Conservation (phyloP, 1,284 basidiomycete genomes). For the Fomitopsis schrenkii region DNA sequence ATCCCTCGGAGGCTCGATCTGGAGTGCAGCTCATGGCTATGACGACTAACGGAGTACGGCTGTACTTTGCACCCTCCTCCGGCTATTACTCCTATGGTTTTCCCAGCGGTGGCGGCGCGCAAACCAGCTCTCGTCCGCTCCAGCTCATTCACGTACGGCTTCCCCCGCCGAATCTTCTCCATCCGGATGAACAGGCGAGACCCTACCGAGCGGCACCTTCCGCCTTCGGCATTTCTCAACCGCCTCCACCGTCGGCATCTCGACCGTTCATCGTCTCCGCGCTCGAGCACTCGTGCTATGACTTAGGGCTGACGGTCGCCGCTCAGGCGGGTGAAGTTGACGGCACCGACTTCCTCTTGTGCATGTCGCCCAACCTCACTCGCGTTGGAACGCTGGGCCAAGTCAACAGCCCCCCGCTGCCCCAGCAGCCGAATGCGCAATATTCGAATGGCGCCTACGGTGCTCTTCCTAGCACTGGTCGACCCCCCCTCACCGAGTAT, state of each 20-base stretch:
- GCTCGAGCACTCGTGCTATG: constrained; percentile 58
- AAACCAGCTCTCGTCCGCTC: constrained; percentile 43
- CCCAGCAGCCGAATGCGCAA: constrained; percentile 36
- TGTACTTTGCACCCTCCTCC: constrained; percentile 70
- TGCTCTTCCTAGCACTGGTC: constrained; percentile 37
- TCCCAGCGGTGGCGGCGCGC: constrained; percentile 25
- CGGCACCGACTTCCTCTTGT: constrained; percentile 72
- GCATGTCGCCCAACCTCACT: constrained; percentile 74
- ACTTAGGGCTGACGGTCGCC: constrained; percentile 60
- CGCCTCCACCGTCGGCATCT: constrained; percentile 36
- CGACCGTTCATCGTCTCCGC: constrained; percentile 53
- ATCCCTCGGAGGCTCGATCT: constrained; percentile 56
- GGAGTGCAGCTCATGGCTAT: constrained; percentile 77
- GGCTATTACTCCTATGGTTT: constrained; percentile 40
- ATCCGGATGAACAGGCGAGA: constrained; percentile 66
- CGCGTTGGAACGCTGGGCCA: constrained; percentile 63
- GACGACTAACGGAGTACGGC: constrained; percentile 72
- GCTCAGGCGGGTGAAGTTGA: constrained; percentile 70
- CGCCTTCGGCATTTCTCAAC: constrained; percentile 43
- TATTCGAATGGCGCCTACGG: constrained; percentile 35
- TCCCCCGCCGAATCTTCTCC: constrained; percentile 71
- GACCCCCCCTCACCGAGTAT: constrained; percentile 69
- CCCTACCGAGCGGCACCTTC: constrained; percentile 38
- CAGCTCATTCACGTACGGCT: constrained; percentile 75
- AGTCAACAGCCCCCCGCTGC: constrained; percentile 37